phyloP scores from a whole-genome alignment of 2,329 filamentous ascomycete genomes.

The Calonectria pseudoturangicola region DNA sequence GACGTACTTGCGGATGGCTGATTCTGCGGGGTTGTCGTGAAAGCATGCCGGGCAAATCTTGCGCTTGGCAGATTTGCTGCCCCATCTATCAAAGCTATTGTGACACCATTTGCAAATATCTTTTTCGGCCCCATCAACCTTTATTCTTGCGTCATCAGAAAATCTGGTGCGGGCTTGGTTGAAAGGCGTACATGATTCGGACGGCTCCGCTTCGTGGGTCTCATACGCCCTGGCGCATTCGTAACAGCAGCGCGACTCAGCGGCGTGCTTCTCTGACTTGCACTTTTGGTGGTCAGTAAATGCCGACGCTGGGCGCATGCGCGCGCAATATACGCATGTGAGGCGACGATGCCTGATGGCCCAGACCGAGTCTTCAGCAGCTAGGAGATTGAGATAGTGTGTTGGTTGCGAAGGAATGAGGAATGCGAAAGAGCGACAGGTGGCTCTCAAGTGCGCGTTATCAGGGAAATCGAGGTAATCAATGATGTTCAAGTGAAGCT shows the following conservation, averaged over 20 bases:
- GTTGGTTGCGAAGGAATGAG: constrained; percentile 26
- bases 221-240: neutral
- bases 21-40: constrained; percentile 6
- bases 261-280: neutral
- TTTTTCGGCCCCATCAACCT: constrained; percentile 22
- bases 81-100: constrained; percentile 32
- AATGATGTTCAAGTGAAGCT: constrained; percentile 23
- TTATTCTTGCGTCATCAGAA: neutral
- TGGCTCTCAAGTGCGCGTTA: constrained; percentile 24
- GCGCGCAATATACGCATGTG: constrained; percentile 35
- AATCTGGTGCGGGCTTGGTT: constrained; percentile 22
- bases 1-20: neutral
- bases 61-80: constrained; percentile 18
- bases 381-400: constrained; percentile 21
- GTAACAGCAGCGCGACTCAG: constrained; percentile 26
- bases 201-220: neutral
- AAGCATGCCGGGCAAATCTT: constrained; percentile 24
- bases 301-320: constrained; percentile 31
- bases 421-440: constrained; percentile 24
- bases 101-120: constrained; percentile 30
- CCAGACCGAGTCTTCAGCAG: constrained; percentile 32
- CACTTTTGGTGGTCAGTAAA: constrained; percentile 33
- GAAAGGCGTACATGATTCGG: neutral
- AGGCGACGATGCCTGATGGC: constrained; percentile 20
- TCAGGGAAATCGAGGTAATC: constrained; percentile 31